phyloP scores from a whole-genome alignment of 2,329 filamentous ascomycete species.

The Didymella keratinophila region DNA sequence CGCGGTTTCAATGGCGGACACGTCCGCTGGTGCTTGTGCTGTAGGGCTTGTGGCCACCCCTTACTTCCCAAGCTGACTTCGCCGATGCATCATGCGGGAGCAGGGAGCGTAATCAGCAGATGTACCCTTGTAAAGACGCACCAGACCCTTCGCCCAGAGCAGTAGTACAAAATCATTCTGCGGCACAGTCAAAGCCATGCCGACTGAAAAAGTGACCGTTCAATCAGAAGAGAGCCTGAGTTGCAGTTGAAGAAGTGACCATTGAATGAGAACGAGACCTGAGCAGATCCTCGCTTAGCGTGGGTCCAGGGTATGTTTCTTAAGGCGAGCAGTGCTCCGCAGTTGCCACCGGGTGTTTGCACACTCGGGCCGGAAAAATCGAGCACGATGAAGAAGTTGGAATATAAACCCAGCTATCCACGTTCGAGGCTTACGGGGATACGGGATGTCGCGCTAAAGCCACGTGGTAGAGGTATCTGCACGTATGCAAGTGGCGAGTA shows the following conservation, averaged over 20 bases:
- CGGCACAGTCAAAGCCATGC: not conserved
- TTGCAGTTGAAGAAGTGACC: slow-evolving; percentile 12
- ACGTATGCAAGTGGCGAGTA: slow-evolving; percentile 6
- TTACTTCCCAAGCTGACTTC: slow-evolving; percentile 2
- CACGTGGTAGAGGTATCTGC: slow-evolving; percentile 14
- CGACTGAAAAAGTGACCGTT: slow-evolving; percentile 9
- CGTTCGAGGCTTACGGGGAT: slow-evolving; percentile 8
- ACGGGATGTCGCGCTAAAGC: slow-evolving; percentile 12
- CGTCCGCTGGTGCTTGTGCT: slow-evolving; percentile 9
- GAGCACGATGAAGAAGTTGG: not conserved
- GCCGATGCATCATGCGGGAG: not conserved
- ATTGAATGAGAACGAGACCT: slow-evolving; percentile 13
- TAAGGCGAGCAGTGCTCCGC: slow-evolving; percentile 3
- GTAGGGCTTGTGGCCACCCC: not conserved
- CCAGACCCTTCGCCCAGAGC: slow-evolving; percentile 6
- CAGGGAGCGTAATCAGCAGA: not conserved
- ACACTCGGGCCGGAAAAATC: slow-evolving; percentile 14
- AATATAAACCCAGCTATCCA: not conserved
- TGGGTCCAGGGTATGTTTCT: not conserved
- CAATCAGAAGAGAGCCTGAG: slow-evolving; percentile 11
- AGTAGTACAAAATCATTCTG: not conserved
- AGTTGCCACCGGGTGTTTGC: not conserved
- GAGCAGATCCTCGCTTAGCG: slow-evolving; percentile 10
- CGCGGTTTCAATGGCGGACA: not conserved
- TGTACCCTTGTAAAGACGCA: not conserved